Conservation (phyloP, 192 early-diverging fungal species). For the Backusella australiensis region DNA sequence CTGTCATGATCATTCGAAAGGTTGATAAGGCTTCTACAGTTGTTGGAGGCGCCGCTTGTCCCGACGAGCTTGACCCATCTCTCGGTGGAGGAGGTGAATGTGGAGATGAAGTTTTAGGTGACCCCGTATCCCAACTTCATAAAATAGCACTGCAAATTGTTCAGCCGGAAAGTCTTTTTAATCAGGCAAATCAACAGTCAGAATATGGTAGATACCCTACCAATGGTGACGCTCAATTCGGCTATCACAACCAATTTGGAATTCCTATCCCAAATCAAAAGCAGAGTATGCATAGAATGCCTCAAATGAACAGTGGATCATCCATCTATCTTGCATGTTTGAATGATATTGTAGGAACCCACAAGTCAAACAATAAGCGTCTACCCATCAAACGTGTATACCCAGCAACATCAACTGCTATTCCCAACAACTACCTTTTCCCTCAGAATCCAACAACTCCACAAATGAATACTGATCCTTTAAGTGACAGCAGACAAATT, state of each 20-base stretch:
- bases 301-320: slow-evolving; percentile 16
- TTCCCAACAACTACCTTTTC: neutral
- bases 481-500: neutral
- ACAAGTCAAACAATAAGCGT: slow-evolving; percentile 48
- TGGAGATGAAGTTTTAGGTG: slow-evolving; percentile 59
- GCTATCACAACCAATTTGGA: neutral
- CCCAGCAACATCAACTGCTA: neutral
- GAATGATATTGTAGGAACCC: slow-evolving; percentile 69
- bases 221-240: slow-evolving; percentile 9
- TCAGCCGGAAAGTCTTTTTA: neutral
- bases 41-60: slow-evolving; percentile 50
- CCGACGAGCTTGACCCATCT: slow-evolving; percentile 6
- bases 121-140: slow-evolving; percentile 87
- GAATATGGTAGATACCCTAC: slow-evolving; percentile 22
- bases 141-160: slow-evolving; percentile 84
- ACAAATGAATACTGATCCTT: neutral
- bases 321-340: slow-evolving; percentile 66
- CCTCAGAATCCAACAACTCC: neutral
- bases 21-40: slow-evolving; percentile 81
- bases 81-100: slow-evolving; percentile 31
- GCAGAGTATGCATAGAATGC: neutral
- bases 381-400: slow-evolving; percentile 41
- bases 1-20: slow-evolving; percentile 79
- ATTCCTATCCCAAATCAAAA: neutral
- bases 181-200: neutral